A percentile compares a stretch with the other conserved stretches of the same genome.
Evolutionary conservation across 129 eudicot genomes (phyloP).

Genomic region (Ambrosia trifida): DNA sequence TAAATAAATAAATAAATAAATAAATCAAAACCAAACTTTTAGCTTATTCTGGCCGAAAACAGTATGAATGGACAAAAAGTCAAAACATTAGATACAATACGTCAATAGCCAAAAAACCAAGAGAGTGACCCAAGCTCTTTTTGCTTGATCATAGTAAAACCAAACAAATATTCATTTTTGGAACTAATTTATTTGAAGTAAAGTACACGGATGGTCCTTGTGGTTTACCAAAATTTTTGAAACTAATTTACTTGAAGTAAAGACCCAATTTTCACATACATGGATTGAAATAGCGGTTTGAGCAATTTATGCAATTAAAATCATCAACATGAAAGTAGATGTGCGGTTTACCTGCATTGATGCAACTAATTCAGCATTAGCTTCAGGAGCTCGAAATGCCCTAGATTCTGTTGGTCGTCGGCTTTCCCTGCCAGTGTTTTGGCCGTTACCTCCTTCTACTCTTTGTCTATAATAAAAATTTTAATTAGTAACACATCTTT

Average conservation of each 20-base stretch:
- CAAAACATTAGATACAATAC: not conserved
- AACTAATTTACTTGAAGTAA: not conserved
- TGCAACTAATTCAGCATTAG: constrained; percentile 53
- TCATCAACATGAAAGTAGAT: not conserved
- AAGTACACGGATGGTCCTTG: too few relatives aligned
- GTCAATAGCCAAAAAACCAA: not conserved
- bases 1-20: too few relatives aligned
- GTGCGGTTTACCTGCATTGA: constrained; percentile 55
- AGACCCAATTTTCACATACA: not conserved
- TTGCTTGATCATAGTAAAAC: not conserved
- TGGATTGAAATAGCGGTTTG: not conserved
- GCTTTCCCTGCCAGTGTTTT: constrained; percentile 38
- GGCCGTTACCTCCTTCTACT: constrained; percentile 50
- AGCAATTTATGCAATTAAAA: too few relatives aligned
- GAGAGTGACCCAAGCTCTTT: not conserved
- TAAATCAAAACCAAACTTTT: too few relatives aligned
- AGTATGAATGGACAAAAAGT: not conserved
- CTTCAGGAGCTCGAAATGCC: constrained; percentile 61
- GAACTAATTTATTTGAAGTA: too few relatives aligned
- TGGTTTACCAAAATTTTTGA: not conserved
- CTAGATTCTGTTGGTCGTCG: constrained; percentile 47
- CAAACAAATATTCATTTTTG: not conserved
- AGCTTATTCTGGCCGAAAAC: too few relatives aligned
- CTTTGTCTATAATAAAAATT: constrained; percentile 45
- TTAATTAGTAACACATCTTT: constrained; percentile 6